phyloP scores from a whole-genome alignment of 2,329 filamentous ascomycete genomes.

The Cordyceps militaris region DNA sequence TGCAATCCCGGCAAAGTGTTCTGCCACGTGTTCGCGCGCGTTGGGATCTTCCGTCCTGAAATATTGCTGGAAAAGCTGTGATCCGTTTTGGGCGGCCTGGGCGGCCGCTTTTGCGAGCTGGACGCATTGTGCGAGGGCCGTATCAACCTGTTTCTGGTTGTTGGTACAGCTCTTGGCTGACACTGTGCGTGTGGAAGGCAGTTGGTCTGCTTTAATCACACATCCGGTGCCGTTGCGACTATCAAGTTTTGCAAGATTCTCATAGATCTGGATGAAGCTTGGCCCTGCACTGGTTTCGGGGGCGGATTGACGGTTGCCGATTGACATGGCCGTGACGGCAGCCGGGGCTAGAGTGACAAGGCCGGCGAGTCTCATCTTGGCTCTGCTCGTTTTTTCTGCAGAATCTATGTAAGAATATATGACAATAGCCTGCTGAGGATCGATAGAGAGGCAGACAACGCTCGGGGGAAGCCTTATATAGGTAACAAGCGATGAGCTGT shows the following conservation, averaged over 20 bases:
- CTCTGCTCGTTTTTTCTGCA: too few relatives aligned
- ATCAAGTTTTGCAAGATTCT: not conserved
- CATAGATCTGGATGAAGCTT: not conserved
- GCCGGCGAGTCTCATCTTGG: too few relatives aligned
- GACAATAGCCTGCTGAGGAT: too few relatives aligned
- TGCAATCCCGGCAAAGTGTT: not conserved
- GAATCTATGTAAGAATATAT: too few relatives aligned
- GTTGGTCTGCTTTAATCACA: not conserved
- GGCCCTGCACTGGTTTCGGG: not conserved
- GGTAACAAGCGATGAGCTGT: too few relatives aligned
- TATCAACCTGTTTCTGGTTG: not conserved
- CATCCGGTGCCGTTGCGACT: not conserved
- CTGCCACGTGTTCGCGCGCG: not conserved
- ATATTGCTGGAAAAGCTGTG: not conserved
- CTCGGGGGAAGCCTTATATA: too few relatives aligned
- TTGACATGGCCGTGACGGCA: not conserved
- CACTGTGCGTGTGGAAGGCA: not conserved
- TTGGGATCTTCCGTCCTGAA: not conserved
- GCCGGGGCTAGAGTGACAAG: too few relatives aligned
- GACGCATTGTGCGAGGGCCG: not conserved
- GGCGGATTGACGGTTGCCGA: not conserved
- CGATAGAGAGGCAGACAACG: too few relatives aligned
- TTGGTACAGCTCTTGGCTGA: not conserved
- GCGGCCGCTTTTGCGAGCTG: not conserved
- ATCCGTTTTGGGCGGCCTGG: not conserved